Percentiles rank a stretch among this genome's conserved stretches.
Evolutionary conservation across 495 filamentous ascomycete species (phyloP).

Genomic region (Hypoxylon perforatum): DNA sequence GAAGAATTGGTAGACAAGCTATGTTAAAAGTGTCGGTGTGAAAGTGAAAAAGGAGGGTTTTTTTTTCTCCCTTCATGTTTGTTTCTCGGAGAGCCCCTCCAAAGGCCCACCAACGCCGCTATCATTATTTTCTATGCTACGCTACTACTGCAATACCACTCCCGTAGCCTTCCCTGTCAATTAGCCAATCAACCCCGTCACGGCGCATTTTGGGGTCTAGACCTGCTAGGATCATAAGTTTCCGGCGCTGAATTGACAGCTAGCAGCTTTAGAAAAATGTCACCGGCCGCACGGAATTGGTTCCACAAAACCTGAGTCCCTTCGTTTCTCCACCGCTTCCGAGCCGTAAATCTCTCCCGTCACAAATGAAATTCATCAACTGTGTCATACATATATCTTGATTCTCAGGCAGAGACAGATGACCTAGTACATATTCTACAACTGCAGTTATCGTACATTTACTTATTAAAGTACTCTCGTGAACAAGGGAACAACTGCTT

Average conservation of each 20-base stretch:
- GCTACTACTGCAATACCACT: constrained; percentile 1
- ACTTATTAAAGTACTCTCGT: too few relatives aligned
- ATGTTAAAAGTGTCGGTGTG: constrained; percentile 15
- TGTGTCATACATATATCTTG: neutral
- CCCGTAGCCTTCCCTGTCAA: neutral
- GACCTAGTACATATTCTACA: too few relatives aligned
- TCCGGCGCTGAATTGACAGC: too few relatives aligned
- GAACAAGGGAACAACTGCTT: neutral
- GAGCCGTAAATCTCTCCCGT: neutral
- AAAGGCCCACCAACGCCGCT: neutral
- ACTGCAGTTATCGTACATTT: too few relatives aligned
- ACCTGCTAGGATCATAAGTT: neutral
- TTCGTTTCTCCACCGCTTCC: neutral
- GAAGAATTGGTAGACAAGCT: neutral
- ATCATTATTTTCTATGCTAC: neutral
- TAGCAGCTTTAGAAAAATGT: neutral
- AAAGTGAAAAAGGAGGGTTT: constrained; percentile 12
- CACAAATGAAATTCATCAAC: too few relatives aligned
- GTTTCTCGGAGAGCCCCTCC: constrained; percentile 7
- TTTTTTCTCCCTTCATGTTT: neutral
- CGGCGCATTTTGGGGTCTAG: constrained; percentile 6
- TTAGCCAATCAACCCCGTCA: neutral
- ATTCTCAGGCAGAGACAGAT: too few relatives aligned
- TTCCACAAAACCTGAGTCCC: neutral
- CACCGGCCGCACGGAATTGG: neutral